These are phyloP conservation scores for Nicotiana otophora DNA, from an alignment of 257 asterid species.

Conservation along the genomic window DNA sequence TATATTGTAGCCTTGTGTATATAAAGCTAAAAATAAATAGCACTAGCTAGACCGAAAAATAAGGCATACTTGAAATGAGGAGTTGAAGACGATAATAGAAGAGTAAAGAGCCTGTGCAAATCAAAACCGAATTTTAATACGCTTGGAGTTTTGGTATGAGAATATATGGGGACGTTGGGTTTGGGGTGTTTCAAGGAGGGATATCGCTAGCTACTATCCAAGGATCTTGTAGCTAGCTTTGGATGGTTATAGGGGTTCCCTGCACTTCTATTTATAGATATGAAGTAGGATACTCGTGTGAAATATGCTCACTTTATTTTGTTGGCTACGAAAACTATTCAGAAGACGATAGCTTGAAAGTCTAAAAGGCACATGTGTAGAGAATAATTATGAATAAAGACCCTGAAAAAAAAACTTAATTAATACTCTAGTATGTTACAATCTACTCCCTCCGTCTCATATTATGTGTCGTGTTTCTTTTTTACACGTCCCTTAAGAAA, in stretches of 20 bases:
- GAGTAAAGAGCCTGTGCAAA: conserved; percentile 42
- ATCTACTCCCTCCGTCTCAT: no score
- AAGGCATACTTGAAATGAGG: conserved; percentile 1
- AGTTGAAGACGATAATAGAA: conserved; percentile 52
- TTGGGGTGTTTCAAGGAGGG: not conserved
- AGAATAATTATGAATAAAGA: no score
- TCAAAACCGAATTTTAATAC: not conserved
- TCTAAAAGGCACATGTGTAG: not conserved
- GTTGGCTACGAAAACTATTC: not conserved
- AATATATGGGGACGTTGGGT: not conserved
- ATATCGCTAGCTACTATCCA: not conserved
- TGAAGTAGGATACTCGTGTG: not conserved
- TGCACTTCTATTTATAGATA: not conserved
- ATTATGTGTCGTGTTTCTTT: no score
- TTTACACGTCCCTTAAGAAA: no score
- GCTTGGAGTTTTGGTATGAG: not conserved
- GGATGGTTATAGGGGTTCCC: not conserved
- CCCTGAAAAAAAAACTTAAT: no score
- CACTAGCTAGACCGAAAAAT: not conserved
- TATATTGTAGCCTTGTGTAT: not conserved
- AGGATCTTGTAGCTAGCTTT: not conserved
- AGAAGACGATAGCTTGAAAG: not conserved
- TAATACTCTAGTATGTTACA: no score
- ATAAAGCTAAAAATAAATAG: not conserved
- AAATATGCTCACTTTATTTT: not conserved